These are phyloP conservation scores for Sicyos edulis DNA, from an alignment of 306 rosid species.

Conservation along the genomic window DNA sequence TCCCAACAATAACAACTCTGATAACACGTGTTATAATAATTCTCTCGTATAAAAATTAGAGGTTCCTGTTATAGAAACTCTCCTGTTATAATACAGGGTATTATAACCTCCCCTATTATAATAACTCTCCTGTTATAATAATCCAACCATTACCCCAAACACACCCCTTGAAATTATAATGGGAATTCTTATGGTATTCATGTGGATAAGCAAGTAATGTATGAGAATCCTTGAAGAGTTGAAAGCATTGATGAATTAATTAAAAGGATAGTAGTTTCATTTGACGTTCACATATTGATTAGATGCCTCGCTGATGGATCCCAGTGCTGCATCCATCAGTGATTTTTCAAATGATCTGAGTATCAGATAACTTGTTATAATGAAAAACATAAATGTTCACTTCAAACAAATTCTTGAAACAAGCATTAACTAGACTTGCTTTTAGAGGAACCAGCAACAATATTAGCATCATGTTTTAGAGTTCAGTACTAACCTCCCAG, in stretches of 20 bases:
- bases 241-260: neutral
- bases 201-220: neutral
- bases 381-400: neutral
- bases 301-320: neutral
- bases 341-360: neutral
- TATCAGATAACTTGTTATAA: neutral
- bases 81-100: too few species aligned
- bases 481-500: constrained; percentile 68
- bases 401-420: neutral
- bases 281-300: neutral
- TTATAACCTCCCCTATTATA: too few species aligned
- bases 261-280: neutral
- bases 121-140: too few species aligned
- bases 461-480: neutral
- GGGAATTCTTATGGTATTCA: neutral
- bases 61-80: too few species aligned
- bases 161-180: neutral
- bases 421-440: neutral
- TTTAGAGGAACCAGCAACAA: neutral
- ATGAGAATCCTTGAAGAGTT: neutral
- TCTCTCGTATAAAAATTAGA: too few species aligned
- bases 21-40: too few species aligned
- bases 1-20: too few species aligned
- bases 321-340: neutral
- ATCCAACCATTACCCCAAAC: too few species aligned